phyloP scores from a whole-genome alignment of 202 grass and related monocot species.

The Elaeis oleifera region DNA sequence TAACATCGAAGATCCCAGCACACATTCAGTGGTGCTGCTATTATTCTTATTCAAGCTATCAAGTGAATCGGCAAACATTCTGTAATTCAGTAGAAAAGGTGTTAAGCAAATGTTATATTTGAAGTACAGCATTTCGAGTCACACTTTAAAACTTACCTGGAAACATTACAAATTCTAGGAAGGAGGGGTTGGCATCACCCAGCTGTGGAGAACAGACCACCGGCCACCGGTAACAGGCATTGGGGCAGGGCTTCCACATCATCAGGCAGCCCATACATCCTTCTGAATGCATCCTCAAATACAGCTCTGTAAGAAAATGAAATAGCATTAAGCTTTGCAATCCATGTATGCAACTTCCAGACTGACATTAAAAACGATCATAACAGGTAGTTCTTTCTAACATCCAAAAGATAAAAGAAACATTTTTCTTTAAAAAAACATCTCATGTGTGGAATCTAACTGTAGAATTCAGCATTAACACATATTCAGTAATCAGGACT shows the following conservation, averaged over 20 bases:
- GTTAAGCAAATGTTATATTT: constrained; percentile 17
- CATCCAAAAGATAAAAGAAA: constrained; percentile 11
- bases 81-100: constrained; percentile 25
- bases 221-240: constrained; percentile 61
- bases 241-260: constrained; percentile 52
- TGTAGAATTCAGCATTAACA: too few species aligned
- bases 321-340: too few species aligned
- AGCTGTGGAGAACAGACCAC: constrained; percentile 94
- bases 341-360: too few species aligned
- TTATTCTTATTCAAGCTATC: constrained; percentile 55
- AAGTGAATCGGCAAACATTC: constrained; percentile 96
- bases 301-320: constrained; percentile 33
- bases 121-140: constrained; percentile 4
- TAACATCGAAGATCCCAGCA: constrained; percentile 72
- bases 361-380: too few species aligned
- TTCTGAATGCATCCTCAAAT: constrained; percentile 76
- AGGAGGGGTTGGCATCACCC: constrained; percentile 98
- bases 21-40: constrained; percentile 38
- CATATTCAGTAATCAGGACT: too few species aligned
- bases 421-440: too few species aligned
- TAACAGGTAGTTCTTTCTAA: background rate
- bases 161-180: constrained; percentile 94
- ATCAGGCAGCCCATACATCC: constrained; percentile 73
- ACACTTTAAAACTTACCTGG: constrained; percentile 39
- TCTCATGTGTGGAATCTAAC: too few species aligned